These are phyloP conservation scores for Exophiala oligosperma DNA, from an alignment of 2,329 filamentous ascomycete species.

Conservation along the genomic window DNA sequence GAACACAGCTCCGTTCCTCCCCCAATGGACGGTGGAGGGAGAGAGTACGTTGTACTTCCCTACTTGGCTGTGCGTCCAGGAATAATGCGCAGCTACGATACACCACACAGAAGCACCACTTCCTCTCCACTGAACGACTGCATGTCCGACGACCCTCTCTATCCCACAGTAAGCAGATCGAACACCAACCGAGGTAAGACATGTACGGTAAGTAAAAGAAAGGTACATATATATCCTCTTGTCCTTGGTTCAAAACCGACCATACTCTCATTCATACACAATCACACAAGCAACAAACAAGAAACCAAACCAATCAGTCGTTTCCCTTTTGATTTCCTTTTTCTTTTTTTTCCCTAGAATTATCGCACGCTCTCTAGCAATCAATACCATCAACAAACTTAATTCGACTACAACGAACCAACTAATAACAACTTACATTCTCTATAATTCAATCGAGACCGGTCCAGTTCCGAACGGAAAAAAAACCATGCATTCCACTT, in stretches of 20 bases:
- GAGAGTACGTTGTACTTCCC: too few species aligned
- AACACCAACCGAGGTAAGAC: too few species aligned
- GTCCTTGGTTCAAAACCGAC: not conserved
- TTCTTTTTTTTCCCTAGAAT: conserved; percentile 20
- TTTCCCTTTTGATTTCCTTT: conserved; percentile 2
- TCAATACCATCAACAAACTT: not conserved
- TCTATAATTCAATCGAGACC: not conserved
- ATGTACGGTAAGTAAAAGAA: too few species aligned
- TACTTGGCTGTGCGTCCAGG: not conserved
- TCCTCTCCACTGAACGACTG: too few species aligned
- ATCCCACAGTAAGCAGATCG: conserved; percentile 9
- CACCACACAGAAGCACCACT: not conserved
- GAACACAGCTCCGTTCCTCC: too few species aligned
- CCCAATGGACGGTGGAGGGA: too few species aligned
- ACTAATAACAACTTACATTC: not conserved
- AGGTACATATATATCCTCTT: conserved; percentile 12
- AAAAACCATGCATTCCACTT: conserved; percentile 23
- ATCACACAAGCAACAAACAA: conserved; percentile 10
- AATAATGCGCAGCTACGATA: conserved; percentile 16
- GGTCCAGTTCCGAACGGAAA: not conserved
- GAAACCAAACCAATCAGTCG: conserved; percentile 13
- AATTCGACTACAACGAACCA: not conserved
- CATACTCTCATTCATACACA: conserved; percentile 16
- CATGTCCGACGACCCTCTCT: not conserved
- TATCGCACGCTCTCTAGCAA: conserved; percentile 26